Conservation (phyloP, 2,329 filamentous ascomycete species). For the Ophiostoma sp. region DNA sequence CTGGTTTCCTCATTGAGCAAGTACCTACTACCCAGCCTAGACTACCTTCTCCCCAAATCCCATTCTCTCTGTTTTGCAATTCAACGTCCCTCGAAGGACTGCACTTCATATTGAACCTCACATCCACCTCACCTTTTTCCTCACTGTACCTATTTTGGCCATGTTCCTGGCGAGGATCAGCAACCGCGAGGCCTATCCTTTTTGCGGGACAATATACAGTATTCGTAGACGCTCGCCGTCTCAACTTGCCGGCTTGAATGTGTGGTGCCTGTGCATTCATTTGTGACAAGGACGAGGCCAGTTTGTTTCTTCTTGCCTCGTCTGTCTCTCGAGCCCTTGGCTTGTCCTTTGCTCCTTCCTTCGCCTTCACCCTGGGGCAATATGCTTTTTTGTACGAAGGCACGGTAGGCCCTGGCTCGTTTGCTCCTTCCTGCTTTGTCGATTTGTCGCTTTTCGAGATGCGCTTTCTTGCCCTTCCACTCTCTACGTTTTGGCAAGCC, state of each 20-base stretch:
- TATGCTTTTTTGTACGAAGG: neutral
- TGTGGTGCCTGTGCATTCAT: neutral
- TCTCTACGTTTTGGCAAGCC: neutral
- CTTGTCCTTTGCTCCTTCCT: neutral
- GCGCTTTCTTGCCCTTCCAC: neutral
- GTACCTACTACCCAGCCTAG: slow-evolving; percentile 16
- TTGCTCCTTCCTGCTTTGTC: neutral
- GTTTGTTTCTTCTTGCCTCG: slow-evolving; percentile 1
- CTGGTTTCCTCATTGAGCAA: neutral
- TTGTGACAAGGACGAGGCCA: neutral
- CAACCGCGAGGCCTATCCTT: neutral
- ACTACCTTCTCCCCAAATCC: neutral
- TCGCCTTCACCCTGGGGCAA: neutral
- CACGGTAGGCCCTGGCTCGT: neutral
- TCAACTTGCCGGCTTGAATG: neutral
- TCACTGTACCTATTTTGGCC: slow-evolving; percentile 22
- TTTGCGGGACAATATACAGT: neutral
- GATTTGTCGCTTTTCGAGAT: neutral
- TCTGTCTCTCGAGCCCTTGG: neutral
- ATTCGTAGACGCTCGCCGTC: neutral
- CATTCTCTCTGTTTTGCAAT: neutral
- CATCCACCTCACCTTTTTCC: neutral
- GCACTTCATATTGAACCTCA: neutral
- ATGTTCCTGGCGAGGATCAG: slow-evolving; percentile 15
- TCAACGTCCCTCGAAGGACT: neutral